Evolutionary conservation across 345 rosid species (phyloP), one percentile per base, ranked within the genome.

Genomic region (Atalantia buxifolia): DNA sequence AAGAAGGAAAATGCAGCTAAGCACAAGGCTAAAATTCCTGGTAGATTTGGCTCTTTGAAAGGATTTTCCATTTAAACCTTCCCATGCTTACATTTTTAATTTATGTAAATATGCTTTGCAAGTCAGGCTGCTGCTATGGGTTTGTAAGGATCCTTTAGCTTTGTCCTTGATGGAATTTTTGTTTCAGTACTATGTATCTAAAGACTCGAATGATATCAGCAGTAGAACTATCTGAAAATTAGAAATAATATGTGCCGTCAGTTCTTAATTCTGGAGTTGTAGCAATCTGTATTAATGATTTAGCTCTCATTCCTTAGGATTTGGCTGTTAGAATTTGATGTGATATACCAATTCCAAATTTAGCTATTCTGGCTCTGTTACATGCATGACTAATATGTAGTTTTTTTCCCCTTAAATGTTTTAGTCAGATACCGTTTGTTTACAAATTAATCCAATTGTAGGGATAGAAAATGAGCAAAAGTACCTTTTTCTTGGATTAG

Each of bases 11-110:
- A 86, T 65, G 91, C 94, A 31, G 66, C 69, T 27, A 87, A 80
- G 79, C 86, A 89, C 0, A 88, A 88, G 81, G 84, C 89, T 9
- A 89, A 90, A 76, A 90, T 91, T 60, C 83, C 81, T 14, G 83
- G 79, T n/a, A 92, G 85, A 35, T 92, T 90, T 71, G 77, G 92
- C 6, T 75, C 92, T 48, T 82, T 90, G 9, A 83, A 86, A 81
- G 89, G 92, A 28, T 88, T 91, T 38, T 78, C 81, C 21, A 65
- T 86, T 57, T 83, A 75, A 83, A 27, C 33, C 40, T n/a, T 12
- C 71, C 30, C 31, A 40, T 40, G 31, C 12, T 35, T 6, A 36
- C 28, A 61, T 74, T 18, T n/a, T n/a, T 31, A 31, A n/a, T 18
- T 48, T 62, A 53, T 30, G 28, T 63, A 27, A 24, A 4, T 45